phyloP scores from a whole-genome alignment of 768 basidiomycete species.

The Macrolepiota fuliginosa region DNA sequence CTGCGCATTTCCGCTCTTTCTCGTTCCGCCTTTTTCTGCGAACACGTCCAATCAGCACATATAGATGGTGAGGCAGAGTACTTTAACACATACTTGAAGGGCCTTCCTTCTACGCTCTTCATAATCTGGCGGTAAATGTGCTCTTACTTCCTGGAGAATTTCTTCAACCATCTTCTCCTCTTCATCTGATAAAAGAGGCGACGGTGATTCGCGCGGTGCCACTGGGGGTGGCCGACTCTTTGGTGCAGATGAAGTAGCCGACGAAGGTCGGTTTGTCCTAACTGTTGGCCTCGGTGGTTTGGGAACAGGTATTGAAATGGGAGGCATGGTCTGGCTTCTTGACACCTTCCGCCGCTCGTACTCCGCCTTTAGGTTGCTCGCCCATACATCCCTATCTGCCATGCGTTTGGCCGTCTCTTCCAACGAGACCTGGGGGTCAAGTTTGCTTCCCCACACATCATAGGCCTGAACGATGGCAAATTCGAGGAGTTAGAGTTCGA shows the following conservation, averaged over 20 bases:
- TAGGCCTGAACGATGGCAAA: conserved; percentile 3
- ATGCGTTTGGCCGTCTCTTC: conserved; percentile 13
- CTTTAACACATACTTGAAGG: conserved; percentile 36
- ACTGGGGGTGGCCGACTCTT: not conserved
- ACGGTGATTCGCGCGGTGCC: not conserved
- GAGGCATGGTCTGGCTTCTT: conserved; percentile 3
- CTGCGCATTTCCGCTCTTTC: conserved; percentile 21
- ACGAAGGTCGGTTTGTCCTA: not conserved
- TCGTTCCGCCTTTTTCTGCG: conserved; percentile 30
- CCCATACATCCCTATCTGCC: conserved; percentile 17
- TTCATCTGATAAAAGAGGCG: conserved; percentile 27
- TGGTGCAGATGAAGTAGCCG: not conserved
- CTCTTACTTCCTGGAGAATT: conserved; percentile 52
- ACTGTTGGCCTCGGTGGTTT: not conserved
- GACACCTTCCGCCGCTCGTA: conserved; percentile 9
- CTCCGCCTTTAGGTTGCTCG: conserved; percentile 12
- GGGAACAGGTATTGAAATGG: not conserved
- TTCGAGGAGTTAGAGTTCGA: not conserved
- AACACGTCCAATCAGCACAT: not conserved
- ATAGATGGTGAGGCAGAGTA: not conserved
- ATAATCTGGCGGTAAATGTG: conserved; percentile 58
- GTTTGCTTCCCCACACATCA: conserved; percentile 11
- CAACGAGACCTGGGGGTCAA: conserved; percentile 11
- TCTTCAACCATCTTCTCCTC: conserved; percentile 42
- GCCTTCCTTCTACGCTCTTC: conserved; percentile 50